phyloP scores from a whole-genome alignment of 139 green algal species.

The Tetradesmus lagerheimii region DNA sequence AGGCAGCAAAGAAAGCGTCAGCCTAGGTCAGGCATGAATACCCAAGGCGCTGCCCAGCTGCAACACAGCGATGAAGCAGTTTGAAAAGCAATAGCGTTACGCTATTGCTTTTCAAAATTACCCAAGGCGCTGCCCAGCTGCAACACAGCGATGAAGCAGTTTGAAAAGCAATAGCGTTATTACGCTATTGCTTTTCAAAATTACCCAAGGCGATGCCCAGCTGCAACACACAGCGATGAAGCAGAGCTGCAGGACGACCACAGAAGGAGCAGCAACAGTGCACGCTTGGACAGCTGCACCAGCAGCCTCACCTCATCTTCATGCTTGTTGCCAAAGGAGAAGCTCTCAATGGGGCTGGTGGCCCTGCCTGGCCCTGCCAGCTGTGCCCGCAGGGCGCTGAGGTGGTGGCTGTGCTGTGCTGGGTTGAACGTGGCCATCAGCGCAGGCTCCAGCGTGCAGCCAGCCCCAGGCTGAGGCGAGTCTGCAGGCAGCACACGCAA shows the following conservation, averaged over 20 bases:
- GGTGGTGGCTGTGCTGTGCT: not conserved
- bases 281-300: not conserved
- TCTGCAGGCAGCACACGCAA: constrained; percentile 17
- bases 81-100: no score
- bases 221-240: not conserved
- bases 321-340: constrained; percentile 37
- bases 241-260: not conserved
- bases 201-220: no score
- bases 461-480: constrained; percentile 31
- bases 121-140: no score
- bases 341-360: constrained; percentile 16
- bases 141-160: no score
- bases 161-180: no score
- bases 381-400: not conserved
- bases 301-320: constrained; percentile 21
- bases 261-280: not conserved
- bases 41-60: no score
- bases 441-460: not conserved
- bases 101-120: no score
- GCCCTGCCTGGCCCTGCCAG: not conserved
- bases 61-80: not conserved
- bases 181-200: no score
- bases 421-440: not conserved
- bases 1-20: not conserved
- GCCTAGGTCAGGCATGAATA: no score